Evolutionary conservation across 345 rosid species (phyloP).

Genomic region (Melastoma malabathricum): DNA sequence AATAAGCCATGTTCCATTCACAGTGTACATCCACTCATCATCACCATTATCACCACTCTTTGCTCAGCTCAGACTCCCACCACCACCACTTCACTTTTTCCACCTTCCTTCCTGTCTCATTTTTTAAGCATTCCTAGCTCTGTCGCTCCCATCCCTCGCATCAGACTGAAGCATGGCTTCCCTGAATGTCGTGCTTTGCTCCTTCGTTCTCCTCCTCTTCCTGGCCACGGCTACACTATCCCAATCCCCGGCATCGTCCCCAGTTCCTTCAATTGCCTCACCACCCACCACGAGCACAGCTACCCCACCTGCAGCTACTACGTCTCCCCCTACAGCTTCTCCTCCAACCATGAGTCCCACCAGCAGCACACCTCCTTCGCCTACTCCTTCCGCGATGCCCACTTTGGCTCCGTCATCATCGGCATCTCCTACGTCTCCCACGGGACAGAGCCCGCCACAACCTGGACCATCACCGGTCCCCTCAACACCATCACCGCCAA

Average conservation of each 20-base stretch:
- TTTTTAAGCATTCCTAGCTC: not conserved
- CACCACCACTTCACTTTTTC: no score
- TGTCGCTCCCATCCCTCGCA: not conserved
- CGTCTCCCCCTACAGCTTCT: not conserved
- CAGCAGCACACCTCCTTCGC: not conserved
- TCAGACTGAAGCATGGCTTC: conserved; percentile 6
- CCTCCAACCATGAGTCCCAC: not conserved
- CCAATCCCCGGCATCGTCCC: conserved; percentile 5
- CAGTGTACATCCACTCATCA: no score
- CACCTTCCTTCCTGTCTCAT: no score
- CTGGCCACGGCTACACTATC: conserved; percentile 1
- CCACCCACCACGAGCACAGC: conserved; percentile 2
- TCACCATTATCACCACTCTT: no score
- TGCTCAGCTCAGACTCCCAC: not conserved
- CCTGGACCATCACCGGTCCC: not conserved
- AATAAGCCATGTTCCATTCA: no score
- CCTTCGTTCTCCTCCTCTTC: not conserved
- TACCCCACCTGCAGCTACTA: not conserved
- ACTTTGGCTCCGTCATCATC: not conserved
- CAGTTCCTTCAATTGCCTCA: conserved; percentile 1
- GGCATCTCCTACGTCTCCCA: not conserved
- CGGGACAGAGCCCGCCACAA: not conserved
- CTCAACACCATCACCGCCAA: not conserved
- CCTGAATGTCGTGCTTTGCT: conserved; percentile 5
- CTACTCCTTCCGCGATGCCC: not conserved